Evolutionary conservation across 108 stramenopile species (phyloP).

Genomic region (Cylindrotheca fusiformis): DNA sequence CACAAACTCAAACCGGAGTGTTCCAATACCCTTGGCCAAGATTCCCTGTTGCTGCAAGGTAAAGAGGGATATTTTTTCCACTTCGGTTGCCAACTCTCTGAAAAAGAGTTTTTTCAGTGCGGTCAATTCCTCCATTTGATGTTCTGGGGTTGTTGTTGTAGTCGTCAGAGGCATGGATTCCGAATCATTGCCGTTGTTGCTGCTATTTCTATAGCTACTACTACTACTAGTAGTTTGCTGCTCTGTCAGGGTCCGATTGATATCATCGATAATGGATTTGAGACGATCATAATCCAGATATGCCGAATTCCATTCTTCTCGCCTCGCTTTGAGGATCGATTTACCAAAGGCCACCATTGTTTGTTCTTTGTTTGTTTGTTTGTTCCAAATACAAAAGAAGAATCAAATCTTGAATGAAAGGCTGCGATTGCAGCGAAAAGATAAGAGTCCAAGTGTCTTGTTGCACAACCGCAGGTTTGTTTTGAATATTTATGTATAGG

Average conservation of each 20-base stretch:
- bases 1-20: conserved; percentile 18
- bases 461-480: too few relatives aligned
- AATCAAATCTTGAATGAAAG: too few relatives aligned
- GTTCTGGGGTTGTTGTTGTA: background rate
- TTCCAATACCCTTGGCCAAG: conserved; percentile 57
- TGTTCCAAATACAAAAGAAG: too few relatives aligned
- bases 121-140: conserved; percentile 1
- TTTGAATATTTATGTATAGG: too few relatives aligned
- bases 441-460: too few relatives aligned
- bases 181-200: background rate
- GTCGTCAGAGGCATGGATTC: background rate
- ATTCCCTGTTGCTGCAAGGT: conserved; percentile 47
- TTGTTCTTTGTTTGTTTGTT: too few relatives aligned
- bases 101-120: conserved; percentile 39
- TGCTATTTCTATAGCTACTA: background rate
- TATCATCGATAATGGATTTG: conserved; percentile 37
- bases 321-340: conserved; percentile 31
- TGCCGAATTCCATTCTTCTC: conserved; percentile 59
- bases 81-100: conserved; percentile 42
- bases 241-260: conserved; percentile 9
- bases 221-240: background rate
- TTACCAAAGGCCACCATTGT: conserved; percentile 59
- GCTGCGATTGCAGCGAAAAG: too few relatives aligned
- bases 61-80: conserved; percentile 77
- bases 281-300: conserved; percentile 63